phyloP scores from a whole-genome alignment of 2,329 filamentous ascomycete species.

The Huntiella omanensis region DNA sequence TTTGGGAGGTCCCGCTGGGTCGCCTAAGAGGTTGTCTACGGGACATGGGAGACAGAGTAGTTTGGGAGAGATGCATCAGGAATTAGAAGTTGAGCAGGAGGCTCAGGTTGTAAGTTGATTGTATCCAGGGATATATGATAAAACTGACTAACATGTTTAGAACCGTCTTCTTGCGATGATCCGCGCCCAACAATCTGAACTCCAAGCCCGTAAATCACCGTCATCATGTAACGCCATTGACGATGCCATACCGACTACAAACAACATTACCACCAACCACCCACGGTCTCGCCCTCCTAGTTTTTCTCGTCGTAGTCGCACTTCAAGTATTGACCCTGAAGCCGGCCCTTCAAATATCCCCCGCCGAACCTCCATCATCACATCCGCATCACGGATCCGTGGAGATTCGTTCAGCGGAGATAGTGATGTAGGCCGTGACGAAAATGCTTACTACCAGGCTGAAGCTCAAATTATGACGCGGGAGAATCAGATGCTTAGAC shows the following conservation, averaged over 20 bases:
- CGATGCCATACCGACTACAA: conserved; percentile 24
- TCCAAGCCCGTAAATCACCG: conserved; percentile 37
- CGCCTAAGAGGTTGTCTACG: conserved; percentile 23
- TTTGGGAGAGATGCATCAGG: conserved; percentile 59
- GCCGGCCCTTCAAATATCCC: no score
- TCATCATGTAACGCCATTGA: conserved; percentile 26
- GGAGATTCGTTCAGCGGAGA: conserved; percentile 35
- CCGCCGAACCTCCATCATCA: no score
- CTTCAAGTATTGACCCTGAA: conserved; percentile 28
- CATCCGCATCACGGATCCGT: conserved; percentile 26
- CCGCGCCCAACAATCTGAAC: conserved; percentile 52
- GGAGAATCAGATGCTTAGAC: conserved; percentile 68
- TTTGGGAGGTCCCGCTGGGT: conserved; percentile 19
- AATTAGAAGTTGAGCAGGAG: conserved; percentile 63
- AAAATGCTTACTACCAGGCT: conserved; percentile 63
- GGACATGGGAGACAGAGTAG: conserved; percentile 47
- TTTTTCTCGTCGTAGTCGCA: conserved; percentile 30
- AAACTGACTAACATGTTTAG: conserved; percentile 19
- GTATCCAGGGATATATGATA: neutral
- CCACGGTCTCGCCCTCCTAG: conserved; percentile 4
- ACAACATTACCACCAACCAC: conserved; percentile 15
- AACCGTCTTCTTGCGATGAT: conserved; percentile 65
- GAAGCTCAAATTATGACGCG: conserved; percentile 61
- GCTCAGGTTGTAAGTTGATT: conserved; percentile 46
- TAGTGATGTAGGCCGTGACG: conserved; percentile 44